phyloP scores from a whole-genome alignment of 768 basidiomycete genomes.

The Pisolithus marmoratus region DNA sequence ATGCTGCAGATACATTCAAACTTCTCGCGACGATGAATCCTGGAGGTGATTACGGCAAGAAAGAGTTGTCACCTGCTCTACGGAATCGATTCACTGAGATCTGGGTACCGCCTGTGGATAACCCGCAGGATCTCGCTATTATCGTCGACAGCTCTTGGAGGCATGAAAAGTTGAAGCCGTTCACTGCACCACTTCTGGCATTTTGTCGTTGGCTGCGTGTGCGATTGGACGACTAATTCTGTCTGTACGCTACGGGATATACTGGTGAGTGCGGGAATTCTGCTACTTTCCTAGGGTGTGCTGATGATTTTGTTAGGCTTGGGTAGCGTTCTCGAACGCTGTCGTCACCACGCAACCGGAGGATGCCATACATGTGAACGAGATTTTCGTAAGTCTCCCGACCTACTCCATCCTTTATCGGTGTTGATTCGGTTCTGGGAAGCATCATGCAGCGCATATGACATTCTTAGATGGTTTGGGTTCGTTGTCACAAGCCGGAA shows the following conservation, averaged over 20 bases:
- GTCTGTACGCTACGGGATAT: constrained; percentile 82
- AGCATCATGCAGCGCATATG: constrained; percentile 95
- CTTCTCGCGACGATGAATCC: constrained; percentile 99
- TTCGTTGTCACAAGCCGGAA: constrained; percentile 65
- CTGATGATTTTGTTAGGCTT: constrained; percentile 51
- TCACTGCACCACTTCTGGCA: constrained; percentile 60
- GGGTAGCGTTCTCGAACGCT: constrained; percentile 85
- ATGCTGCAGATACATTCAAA: constrained; percentile 68
- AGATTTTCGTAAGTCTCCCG: constrained; percentile 60
- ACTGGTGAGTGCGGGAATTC: constrained; percentile 48
- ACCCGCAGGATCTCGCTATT: constrained; percentile 64
- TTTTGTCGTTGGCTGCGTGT: constrained; percentile 78
- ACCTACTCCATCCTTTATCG: neutral
- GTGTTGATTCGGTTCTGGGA: constrained; percentile 9
- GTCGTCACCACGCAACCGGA: constrained; percentile 31
- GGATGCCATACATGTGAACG: constrained; percentile 33
- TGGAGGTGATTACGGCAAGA: constrained; percentile 98
- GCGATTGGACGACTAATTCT: constrained; percentile 54
- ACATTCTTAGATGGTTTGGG: constrained; percentile 85
- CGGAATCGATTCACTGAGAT: constrained; percentile 99
- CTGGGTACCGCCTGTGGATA: constrained; percentile 88
- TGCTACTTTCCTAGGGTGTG: neutral
- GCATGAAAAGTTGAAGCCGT: constrained; percentile 42
- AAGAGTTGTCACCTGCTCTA: constrained; percentile 93
- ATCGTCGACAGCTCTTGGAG: constrained; percentile 74